Conservation (phyloP, 805 yeast species). For the Ascoidea asiatica region DNA sequence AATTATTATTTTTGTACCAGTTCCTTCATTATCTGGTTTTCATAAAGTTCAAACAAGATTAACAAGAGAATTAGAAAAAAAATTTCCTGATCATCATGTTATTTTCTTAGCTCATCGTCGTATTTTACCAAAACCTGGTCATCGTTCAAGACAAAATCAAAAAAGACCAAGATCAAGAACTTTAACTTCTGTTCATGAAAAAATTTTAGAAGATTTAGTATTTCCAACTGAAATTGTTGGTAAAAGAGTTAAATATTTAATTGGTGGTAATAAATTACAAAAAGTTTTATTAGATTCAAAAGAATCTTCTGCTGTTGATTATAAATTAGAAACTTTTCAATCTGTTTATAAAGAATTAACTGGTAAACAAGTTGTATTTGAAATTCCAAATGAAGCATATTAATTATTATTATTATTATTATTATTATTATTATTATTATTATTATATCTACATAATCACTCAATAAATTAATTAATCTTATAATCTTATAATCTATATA, state of each 20-base stretch:
- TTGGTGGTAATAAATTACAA: slow-evolving; percentile 97
- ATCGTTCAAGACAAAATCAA: slow-evolving; percentile 86
- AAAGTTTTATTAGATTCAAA: slow-evolving; percentile 96
- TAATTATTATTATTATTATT: slow-evolving; percentile 16
- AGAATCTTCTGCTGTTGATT: slow-evolving; percentile 93
- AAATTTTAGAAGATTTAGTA: slow-evolving; percentile 95
- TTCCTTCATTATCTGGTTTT: slow-evolving; percentile 82
- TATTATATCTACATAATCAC: background rate
- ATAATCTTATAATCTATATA: too few relatives aligned
- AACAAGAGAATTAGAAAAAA: slow-evolving; percentile 99
- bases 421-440: background rate
- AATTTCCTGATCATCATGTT: slow-evolving; percentile 99
- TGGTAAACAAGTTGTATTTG: slow-evolving; percentile 98
- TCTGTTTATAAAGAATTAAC: slow-evolving; percentile 96
- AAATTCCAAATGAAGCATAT: slow-evolving; percentile 56
- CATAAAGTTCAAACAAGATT: slow-evolving; percentile 96
- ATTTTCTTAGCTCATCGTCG: slow-evolving; percentile 99
- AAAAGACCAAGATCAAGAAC: slow-evolving; percentile 99
- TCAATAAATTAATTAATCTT: too few relatives aligned
- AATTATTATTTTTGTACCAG: slow-evolving; percentile 95
- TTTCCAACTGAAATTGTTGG: slow-evolving; percentile 99
- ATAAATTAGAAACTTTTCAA: slow-evolving; percentile 99
- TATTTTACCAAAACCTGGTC: slow-evolving; percentile 97
- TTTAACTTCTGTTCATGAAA: slow-evolving; percentile 96
- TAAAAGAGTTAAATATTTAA: slow-evolving; percentile 98